phyloP scores from a whole-genome alignment of 179 eudicot species.

The Amaranthus tricolor region DNA sequence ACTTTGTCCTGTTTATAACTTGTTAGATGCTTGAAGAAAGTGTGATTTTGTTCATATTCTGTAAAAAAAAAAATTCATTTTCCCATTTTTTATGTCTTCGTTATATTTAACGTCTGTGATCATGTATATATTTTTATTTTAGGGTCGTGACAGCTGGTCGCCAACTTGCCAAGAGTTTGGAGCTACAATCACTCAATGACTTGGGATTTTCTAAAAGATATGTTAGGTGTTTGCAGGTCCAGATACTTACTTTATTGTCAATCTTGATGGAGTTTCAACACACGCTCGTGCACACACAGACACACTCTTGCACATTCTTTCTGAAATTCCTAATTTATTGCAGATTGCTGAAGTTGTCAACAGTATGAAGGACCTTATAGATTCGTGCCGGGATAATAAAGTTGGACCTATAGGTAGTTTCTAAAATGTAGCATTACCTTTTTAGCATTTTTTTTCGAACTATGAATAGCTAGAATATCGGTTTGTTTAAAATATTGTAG shows the following conservation, averaged over 20 bases:
- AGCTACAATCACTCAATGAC: slow-evolving; percentile 82
- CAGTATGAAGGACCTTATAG: slow-evolving; percentile 90
- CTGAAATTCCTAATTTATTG: slow-evolving; percentile 8
- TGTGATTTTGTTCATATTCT: neutral
- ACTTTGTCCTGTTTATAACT: neutral
- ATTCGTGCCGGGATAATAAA: slow-evolving; percentile 68
- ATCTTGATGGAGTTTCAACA: neutral
- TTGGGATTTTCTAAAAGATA: slow-evolving; percentile 95
- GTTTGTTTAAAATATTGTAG: no score
- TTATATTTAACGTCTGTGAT: neutral
- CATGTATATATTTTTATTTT: slow-evolving; percentile 3
- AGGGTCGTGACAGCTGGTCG: slow-evolving; percentile 92
- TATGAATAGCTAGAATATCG: no score
- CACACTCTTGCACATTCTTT: neutral
- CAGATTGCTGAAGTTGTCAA: slow-evolving; percentile 96
- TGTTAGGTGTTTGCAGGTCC: slow-evolving; percentile 89
- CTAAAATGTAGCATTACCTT: neutral
- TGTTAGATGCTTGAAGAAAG: no score
- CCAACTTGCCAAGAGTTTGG: slow-evolving; percentile 83
- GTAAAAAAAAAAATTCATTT: neutral
- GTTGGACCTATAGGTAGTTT: slow-evolving; percentile 80
- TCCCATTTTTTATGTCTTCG: neutral
- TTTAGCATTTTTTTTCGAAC: no score
- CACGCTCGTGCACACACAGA: no score
- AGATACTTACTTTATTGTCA: slow-evolving; percentile 1